Evolutionary conservation across 148 eudicot genomes (phyloP).

Genomic region (Euryodendron excelsum): DNA sequence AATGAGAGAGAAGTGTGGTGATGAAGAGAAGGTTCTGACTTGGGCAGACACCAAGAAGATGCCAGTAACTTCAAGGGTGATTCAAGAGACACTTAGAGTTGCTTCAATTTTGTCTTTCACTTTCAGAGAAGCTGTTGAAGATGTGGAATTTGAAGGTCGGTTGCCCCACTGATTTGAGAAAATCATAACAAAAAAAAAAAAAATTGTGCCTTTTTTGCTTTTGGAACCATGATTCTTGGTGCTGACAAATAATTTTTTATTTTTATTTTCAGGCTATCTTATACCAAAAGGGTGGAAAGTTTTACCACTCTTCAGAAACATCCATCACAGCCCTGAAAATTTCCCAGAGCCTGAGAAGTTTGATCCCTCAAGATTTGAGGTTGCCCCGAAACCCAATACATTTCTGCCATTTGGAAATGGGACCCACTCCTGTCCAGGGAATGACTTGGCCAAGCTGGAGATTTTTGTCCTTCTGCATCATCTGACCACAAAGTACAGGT

Average conservation of each 20-base stretch:
- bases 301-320: slow-evolving; percentile 66
- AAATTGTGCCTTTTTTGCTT: background rate
- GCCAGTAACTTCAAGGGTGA: slow-evolving; percentile 73
- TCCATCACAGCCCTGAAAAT: slow-evolving; percentile 66
- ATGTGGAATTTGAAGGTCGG: slow-evolving; percentile 91
- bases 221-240: background rate
- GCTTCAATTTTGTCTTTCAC: slow-evolving; percentile 93
- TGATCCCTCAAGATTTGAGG: slow-evolving; percentile 84
- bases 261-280: slow-evolving; percentile 49
- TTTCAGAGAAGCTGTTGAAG: slow-evolving; percentile 96
- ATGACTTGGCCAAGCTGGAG: slow-evolving; percentile 72
- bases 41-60: slow-evolving; percentile 73
- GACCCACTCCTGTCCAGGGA: slow-evolving; percentile 69
- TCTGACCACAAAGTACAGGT: slow-evolving; percentile 77
- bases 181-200: background rate
- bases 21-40: slow-evolving; percentile 32
- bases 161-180: background rate
- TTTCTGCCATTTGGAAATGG: slow-evolving; percentile 81
- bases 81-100: slow-evolving; percentile 87
- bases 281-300: slow-evolving; percentile 87
- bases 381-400: slow-evolving; percentile 62
- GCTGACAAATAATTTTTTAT: background rate
- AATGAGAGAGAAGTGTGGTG: slow-evolving; percentile 34
- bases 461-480: slow-evolving; percentile 59
- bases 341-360: slow-evolving; percentile 64